Percentiles rank a stretch among this genome's conserved stretches.
These are phyloP conservation scores for Trametes cingulata DNA, from an alignment of 768 basidiomycete genomes.

Conservation along the genomic window DNA sequence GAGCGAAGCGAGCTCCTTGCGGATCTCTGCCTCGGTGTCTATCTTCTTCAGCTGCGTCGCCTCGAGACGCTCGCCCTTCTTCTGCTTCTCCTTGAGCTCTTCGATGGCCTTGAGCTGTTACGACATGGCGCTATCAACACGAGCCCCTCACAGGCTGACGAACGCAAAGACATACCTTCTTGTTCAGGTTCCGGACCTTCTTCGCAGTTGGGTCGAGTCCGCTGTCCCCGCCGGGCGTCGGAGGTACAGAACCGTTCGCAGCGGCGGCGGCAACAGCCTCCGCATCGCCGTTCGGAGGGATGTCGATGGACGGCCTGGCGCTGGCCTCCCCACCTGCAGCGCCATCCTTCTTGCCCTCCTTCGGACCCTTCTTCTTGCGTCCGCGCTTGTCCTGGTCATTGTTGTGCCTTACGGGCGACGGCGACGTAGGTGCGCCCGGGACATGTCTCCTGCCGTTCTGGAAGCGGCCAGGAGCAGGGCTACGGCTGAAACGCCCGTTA, in stretches of 20 bases:
- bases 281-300: slow-evolving; percentile 31
- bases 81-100: slow-evolving; percentile 91
- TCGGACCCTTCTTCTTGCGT: slow-evolving; percentile 54
- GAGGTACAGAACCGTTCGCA: slow-evolving; percentile 42
- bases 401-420: slow-evolving; percentile 47
- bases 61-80: slow-evolving; percentile 88
- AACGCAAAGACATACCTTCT: slow-evolving; percentile 61
- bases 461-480: slow-evolving; percentile 47
- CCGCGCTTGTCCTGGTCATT: slow-evolving; percentile 55
- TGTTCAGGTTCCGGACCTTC: slow-evolving; percentile 92
- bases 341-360: slow-evolving; percentile 42
- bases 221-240: slow-evolving; percentile 55
- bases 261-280: slow-evolving; percentile 12
- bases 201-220: slow-evolving; percentile 82
- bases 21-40: slow-evolving; percentile 83
- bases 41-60: slow-evolving; percentile 97
- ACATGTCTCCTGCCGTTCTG: slow-evolving; percentile 56
- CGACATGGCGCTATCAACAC: neutral
- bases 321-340: slow-evolving; percentile 21
- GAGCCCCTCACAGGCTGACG: neutral
- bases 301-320: slow-evolving; percentile 39
- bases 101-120: slow-evolving; percentile 95
- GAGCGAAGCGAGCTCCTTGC: slow-evolving; percentile 66
- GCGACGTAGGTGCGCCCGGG: slow-evolving; percentile 65
- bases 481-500: slow-evolving; percentile 58